These are phyloP conservation scores for Tetrahymena elliotti DNA, from an alignment of 73 alveolate species.

Conservation along the genomic window DNA sequence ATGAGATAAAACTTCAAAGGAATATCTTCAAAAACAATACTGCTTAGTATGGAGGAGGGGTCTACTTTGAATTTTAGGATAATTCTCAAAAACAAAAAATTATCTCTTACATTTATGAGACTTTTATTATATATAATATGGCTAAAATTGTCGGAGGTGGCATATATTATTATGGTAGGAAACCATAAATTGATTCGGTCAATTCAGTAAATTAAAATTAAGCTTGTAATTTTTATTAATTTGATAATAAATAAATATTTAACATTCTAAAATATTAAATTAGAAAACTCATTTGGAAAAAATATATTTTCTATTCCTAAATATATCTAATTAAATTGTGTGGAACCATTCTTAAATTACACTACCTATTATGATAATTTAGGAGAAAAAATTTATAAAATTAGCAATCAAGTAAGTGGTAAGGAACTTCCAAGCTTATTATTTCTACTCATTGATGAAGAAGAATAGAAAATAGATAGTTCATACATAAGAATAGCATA, in stretches of 20 bases:
- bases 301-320: not conserved
- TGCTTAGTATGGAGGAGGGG: not conserved
- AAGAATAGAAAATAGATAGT: not conserved
- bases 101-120: not conserved
- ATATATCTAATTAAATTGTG: not conserved
- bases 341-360: not conserved
- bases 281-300: not conserved
- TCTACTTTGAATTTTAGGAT: not conserved
- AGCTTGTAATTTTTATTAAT: not conserved
- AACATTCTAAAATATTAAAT: not conserved
- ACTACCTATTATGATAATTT: not conserved
- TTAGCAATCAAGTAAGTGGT: not conserved
- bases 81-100: not conserved
- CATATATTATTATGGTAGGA: not conserved
- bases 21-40: not conserved
- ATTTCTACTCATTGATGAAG: not conserved
- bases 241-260: not conserved
- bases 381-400: not conserved
- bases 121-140: not conserved
- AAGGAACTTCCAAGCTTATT: not conserved
- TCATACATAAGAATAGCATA: not conserved
- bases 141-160: not conserved
- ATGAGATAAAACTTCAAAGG: not conserved
- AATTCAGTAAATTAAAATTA: not conserved
- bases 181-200: not conserved